Evolutionary conservation across 139 green algal genomes (phyloP).

Genomic region (Trebouxia sp.): DNA sequence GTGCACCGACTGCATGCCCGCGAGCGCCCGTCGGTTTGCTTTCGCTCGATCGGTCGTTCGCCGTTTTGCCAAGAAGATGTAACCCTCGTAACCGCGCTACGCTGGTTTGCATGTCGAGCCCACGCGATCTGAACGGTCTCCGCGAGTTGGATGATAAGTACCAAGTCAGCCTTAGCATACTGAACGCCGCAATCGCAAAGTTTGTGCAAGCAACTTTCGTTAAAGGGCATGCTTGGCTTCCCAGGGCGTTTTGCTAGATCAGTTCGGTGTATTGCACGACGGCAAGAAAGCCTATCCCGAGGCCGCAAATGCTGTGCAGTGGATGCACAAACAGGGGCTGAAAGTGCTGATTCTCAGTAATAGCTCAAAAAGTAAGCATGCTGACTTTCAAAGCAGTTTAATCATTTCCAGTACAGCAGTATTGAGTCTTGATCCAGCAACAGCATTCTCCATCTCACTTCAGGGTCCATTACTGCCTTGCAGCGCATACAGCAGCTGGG

Average conservation of each 20-base stretch:
- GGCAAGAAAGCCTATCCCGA: constrained; percentile 69
- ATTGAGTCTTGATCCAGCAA: no score
- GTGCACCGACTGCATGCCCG: no score
- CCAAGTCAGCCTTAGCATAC: no score
- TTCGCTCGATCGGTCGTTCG: no score
- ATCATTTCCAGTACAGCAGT: no score
- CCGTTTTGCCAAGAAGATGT: no score
- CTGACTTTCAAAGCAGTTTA: neutral
- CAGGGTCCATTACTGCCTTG: constrained; percentile 62
- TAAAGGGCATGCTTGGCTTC: neutral
- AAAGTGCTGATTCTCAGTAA: constrained; percentile 85
- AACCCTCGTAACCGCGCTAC: no score
- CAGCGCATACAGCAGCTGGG: constrained; percentile 79
- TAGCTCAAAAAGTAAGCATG: constrained; percentile 56
- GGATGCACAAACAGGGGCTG: constrained; percentile 47
- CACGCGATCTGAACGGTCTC: neutral
- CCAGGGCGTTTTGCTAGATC: constrained; percentile 77
- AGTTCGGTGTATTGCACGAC: constrained; percentile 93
- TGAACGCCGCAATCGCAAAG: no score
- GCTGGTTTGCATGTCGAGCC: neutral
- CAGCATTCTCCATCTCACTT: neutral
- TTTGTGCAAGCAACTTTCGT: no score
- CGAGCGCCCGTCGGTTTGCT: no score
- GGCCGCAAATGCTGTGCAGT: constrained; percentile 66
- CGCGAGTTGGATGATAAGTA: neutral